phyloP scores from a whole-genome alignment of 805 yeast species.

The Teunomyces pallodes region DNA sequence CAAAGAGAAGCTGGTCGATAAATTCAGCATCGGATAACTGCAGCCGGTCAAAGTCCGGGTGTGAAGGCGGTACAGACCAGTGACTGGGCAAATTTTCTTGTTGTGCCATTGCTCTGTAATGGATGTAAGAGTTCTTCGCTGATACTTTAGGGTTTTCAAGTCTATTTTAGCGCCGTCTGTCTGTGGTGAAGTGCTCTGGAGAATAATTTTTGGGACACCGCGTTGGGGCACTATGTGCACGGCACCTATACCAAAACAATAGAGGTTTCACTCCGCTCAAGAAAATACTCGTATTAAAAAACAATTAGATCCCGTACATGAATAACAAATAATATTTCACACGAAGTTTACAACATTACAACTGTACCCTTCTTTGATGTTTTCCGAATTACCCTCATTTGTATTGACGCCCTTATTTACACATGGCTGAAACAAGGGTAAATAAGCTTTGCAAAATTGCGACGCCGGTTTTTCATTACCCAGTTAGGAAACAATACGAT shows the following conservation, averaged over 20 bases:
- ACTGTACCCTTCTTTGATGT: not conserved
- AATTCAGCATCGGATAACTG: slow-evolving; percentile 25
- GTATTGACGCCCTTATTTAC: not conserved
- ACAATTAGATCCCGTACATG: no score
- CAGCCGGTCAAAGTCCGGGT: slow-evolving; percentile 34
- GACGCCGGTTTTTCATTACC: not conserved
- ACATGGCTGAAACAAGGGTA: not conserved
- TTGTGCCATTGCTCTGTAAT: not conserved
- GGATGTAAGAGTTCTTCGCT: not conserved
- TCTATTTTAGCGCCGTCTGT: not conserved
- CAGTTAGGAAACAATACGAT: not conserved
- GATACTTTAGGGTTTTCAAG: not conserved
- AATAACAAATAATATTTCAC: no score
- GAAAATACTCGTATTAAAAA: not conserved
- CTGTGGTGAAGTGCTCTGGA: not conserved
- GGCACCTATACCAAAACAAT: not conserved
- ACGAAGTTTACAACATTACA: no score
- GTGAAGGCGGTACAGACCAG: slow-evolving; percentile 26
- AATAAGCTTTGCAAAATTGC: not conserved
- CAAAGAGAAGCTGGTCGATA: slow-evolving; percentile 35
- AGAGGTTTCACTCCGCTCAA: not conserved
- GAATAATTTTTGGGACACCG: not conserved
- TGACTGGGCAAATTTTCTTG: not conserved
- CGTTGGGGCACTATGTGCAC: not conserved
- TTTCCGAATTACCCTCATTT: not conserved